A percentile compares a stretch with the other conserved stretches of the same genome.
Conservation (phyloP, 257 asterid genomes). For the Penstemon newberryi region DNA sequence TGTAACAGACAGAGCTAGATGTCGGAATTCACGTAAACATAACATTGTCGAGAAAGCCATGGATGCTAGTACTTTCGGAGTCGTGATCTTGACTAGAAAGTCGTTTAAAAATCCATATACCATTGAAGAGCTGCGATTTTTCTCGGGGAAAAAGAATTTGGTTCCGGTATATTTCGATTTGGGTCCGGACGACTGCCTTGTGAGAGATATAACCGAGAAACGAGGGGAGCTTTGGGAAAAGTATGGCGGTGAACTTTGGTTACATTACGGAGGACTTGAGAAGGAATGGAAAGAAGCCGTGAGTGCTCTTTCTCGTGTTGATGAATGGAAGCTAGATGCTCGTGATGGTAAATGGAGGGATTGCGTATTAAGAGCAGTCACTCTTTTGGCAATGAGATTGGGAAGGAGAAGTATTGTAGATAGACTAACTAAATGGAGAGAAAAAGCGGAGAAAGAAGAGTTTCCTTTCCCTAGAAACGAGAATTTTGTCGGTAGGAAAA, state of each 20-base stretch:
- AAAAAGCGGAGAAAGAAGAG: slow-evolving; percentile 76
- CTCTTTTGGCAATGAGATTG: slow-evolving; percentile 84
- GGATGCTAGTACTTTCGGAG: slow-evolving; percentile 82
- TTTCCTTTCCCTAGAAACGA: slow-evolving; percentile 77
- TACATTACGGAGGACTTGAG: slow-evolving; percentile 81
- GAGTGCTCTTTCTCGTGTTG: slow-evolving; percentile 69
- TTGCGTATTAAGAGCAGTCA: slow-evolving; percentile 77
- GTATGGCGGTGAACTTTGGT: slow-evolving; percentile 94
- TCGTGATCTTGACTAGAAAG: slow-evolving; percentile 79
- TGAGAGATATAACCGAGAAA: slow-evolving; percentile 81
- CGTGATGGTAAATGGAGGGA: slow-evolving; percentile 91
- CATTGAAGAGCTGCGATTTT: slow-evolving; percentile 79
- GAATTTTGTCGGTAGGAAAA: slow-evolving; percentile 79
- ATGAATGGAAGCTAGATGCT: slow-evolving; percentile 95
- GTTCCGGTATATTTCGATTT: slow-evolving; percentile 88
- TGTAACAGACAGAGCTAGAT: slow-evolving; percentile 68
- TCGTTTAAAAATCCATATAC: slow-evolving; percentile 83
- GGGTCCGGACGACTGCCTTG: slow-evolving; percentile 88
- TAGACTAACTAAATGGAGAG: slow-evolving; percentile 75
- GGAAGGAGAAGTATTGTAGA: slow-evolving; percentile 92
- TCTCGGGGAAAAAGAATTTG: slow-evolving; percentile 86
- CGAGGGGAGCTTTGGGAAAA: slow-evolving; percentile 96
- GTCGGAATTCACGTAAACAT: slow-evolving; percentile 70
- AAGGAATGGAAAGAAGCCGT: slow-evolving; percentile 93
- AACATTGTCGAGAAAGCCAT: slow-evolving; percentile 65